These are phyloP conservation scores for Dianthus caryophyllus DNA, from an alignment of 148 eudicot genomes.

Conservation along the genomic window DNA sequence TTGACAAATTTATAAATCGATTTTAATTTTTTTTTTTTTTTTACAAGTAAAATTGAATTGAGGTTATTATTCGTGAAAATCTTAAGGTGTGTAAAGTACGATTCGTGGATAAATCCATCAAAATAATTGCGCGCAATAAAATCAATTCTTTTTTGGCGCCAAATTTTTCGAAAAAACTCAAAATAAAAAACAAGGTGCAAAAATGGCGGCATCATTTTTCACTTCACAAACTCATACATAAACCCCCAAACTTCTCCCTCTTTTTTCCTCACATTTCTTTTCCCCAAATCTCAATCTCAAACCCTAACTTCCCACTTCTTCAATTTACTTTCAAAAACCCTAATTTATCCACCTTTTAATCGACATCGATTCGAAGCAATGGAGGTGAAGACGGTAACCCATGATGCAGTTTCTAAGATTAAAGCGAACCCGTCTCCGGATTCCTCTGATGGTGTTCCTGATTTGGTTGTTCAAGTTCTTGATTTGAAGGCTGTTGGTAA, in stretches of 20 bases:
- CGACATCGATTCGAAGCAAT: neutral
- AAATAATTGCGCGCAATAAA: neutral
- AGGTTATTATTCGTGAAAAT: too few species aligned
- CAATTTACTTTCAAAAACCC: neutral
- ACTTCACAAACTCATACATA: neutral
- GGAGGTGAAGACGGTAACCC: slow-evolving; percentile 50
- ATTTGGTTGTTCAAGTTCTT: slow-evolving; percentile 64
- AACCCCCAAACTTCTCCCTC: neutral
- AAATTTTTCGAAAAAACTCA: neutral
- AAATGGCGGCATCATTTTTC: neutral
- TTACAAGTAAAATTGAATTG: too few species aligned
- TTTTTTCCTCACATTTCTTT: neutral
- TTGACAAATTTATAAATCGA: too few species aligned
- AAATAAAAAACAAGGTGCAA: neutral
- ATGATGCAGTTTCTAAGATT: slow-evolving; percentile 62
- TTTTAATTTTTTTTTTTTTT: too few species aligned
- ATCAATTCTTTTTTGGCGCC: too few species aligned
- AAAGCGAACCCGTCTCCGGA: slow-evolving; percentile 74
- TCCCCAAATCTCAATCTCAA: neutral
- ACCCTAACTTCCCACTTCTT: neutral
- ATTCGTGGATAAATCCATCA: too few species aligned
- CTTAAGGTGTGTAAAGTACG: too few species aligned
- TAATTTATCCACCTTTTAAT: neutral
- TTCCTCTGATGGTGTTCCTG: slow-evolving; percentile 43
- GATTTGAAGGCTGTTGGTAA: slow-evolving; percentile 68